Conservation (phyloP, 2,329 filamentous ascomycete species). For the Fusarium sp. region DNA sequence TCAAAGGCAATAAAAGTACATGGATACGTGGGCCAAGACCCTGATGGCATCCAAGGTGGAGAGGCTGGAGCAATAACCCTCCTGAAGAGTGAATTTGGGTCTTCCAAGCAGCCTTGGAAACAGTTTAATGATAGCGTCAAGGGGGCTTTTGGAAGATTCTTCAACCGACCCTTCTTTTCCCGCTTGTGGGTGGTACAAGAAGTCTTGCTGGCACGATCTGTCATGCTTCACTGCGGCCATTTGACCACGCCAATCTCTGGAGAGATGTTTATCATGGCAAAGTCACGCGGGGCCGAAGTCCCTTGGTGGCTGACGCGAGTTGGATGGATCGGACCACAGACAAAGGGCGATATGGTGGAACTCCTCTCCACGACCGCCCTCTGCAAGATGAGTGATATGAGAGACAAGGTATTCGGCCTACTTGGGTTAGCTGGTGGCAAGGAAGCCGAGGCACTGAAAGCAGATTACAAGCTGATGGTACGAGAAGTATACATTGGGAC, state of each 20-base stretch:
- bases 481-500: conserved; percentile 32
- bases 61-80: neutral
- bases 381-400: conserved; percentile 18
- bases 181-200: conserved; percentile 32
- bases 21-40: conserved; percentile 21
- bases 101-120: neutral
- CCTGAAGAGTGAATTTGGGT: neutral
- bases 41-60: neutral
- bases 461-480: conserved; percentile 27
- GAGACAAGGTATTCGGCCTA: conserved; percentile 30
- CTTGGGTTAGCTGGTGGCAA: conserved; percentile 16
- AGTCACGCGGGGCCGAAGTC: neutral
- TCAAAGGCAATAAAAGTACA: conserved; percentile 18
- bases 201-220: conserved; percentile 12
- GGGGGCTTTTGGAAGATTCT: neutral
- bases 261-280: neutral
- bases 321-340: conserved; percentile 4
- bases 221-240: conserved; percentile 19
- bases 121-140: neutral
- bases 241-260: neutral
- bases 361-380: conserved; percentile 18
- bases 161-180: conserved; percentile 22
- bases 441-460: neutral
- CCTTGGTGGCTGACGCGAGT: conserved; percentile 21
- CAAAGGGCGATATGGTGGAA: neutral